These are phyloP conservation scores for Arthrobotrys sphaeroides DNA, from an alignment of 2,329 filamentous ascomycete species.

Conservation along the genomic window DNA sequence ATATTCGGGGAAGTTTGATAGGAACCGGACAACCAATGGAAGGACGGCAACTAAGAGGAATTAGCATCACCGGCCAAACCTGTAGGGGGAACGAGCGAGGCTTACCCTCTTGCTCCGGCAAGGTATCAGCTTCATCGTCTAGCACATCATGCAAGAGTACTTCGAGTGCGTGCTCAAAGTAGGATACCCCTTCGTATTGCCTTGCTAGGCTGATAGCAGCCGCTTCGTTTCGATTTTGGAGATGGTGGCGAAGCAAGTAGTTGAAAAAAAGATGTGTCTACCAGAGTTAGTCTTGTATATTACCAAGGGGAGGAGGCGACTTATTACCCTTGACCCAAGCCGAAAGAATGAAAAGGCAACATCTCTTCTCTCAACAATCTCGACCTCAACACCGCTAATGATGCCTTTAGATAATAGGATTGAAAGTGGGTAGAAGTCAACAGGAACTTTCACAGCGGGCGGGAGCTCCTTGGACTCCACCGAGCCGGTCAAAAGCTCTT, in stretches of 20 bases:
- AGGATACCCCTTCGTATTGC: constrained; percentile 85
- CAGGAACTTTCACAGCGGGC: constrained; percentile 76
- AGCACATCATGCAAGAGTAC: constrained; percentile 90
- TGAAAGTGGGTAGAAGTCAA: constrained; percentile 97
- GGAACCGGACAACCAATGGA: constrained; percentile 66
- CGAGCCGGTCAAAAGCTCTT: constrained; percentile 74
- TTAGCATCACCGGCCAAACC: constrained; percentile 64
- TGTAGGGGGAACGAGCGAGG: constrained; percentile 66
- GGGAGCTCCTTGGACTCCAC: constrained; percentile 76
- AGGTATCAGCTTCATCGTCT: constrained; percentile 88
- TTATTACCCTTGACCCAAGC: constrained; percentile 81
- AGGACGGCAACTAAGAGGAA: constrained; percentile 64
- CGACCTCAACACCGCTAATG: constrained; percentile 87
- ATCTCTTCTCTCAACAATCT: constrained; percentile 91
- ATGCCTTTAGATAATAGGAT: constrained; percentile 89
- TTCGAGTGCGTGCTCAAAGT: constrained; percentile 92
- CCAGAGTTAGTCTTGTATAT: not conserved
- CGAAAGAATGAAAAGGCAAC: constrained; percentile 89
- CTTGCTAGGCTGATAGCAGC: constrained; percentile 83
- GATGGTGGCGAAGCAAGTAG: constrained; percentile 81
- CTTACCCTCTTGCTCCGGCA: constrained; percentile 71
- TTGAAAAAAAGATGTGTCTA: constrained; percentile 93
- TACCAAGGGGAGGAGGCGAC: not conserved
- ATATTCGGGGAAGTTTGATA: constrained; percentile 72
- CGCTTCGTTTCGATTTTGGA: constrained; percentile 78